Evolutionary conservation across 2,329 filamentous ascomycete genomes (phyloP).

Genomic region (Byssothecium circinans): DNA sequence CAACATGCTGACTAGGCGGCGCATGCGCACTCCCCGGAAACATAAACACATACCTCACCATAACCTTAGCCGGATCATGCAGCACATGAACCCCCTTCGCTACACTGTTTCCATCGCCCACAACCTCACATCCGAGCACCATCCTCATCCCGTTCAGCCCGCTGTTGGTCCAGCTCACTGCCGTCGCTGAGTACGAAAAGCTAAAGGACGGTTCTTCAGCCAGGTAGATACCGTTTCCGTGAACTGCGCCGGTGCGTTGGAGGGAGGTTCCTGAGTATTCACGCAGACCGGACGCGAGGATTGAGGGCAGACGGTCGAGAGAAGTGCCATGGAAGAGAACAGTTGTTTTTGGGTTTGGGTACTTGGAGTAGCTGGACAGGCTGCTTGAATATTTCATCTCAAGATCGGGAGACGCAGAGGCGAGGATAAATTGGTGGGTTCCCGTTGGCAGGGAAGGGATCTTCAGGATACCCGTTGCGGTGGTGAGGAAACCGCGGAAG

Average conservation of each 20-base stretch:
- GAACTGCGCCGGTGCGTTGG: slow-evolving; percentile 34
- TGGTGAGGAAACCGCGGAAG: slow-evolving; percentile 33
- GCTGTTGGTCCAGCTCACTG: slow-evolving; percentile 29
- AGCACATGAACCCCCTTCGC: slow-evolving; percentile 29
- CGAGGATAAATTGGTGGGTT: slow-evolving; percentile 38
- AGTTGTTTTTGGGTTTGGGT: slow-evolving; percentile 15
- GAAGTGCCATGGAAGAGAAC: slow-evolving; percentile 40
- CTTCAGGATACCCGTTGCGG: slow-evolving; percentile 25
- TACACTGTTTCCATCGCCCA: slow-evolving; percentile 20
- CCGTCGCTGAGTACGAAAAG: slow-evolving; percentile 23
- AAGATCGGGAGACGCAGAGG: slow-evolving; percentile 28
- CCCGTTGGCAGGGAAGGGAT: slow-evolving; percentile 32
- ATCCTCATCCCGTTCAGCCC: slow-evolving; percentile 30
- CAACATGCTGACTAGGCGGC: slow-evolving; percentile 20
- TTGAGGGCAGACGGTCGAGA: slow-evolving; percentile 35
- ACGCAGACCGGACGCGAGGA: slow-evolving; percentile 32
- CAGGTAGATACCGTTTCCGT: slow-evolving; percentile 39
- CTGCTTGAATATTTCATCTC: slow-evolving; percentile 23
- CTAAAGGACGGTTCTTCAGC: slow-evolving; percentile 32
- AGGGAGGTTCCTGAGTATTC: slow-evolving; percentile 30
- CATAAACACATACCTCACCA: slow-evolving; percentile 41
- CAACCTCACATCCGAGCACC: slow-evolving; percentile 35
- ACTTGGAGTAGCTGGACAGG: slow-evolving; percentile 8
- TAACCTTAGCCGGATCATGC: slow-evolving; percentile 27
- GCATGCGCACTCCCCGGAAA: slow-evolving; percentile 14